Evolutionary conservation across 495 filamentous ascomycete genomes (phyloP), one percentile per base, ranked within the genome.

Genomic region (Cetradonia linearis): DNA sequence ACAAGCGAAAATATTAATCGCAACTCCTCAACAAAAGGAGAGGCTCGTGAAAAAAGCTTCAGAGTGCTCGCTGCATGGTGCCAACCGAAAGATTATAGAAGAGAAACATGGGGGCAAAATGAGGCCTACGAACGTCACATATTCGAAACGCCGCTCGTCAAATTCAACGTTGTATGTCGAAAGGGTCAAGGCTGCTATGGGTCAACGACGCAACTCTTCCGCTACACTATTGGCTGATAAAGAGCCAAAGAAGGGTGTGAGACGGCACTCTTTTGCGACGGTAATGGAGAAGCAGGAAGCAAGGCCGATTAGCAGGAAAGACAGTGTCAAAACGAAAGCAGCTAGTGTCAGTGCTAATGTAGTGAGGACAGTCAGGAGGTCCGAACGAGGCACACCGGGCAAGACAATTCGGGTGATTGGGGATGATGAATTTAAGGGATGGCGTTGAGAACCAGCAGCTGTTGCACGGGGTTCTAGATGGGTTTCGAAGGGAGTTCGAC

Each of bases 111-210:
- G 42, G 46, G 52, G 36, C 18, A 37, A 56, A n/a, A 73, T 70
- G 62, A 63, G 69, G 7, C 57, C 31, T 18, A 72, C 69, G 16
- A 70, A 69, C 20, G 55, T 67, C 34, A 76, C 74, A 53, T 63
- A 63, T 61, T 64, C 69, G 30, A 49, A 62, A 37, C 47, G 52
- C 18, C 56, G 55, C 23, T 63, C 65, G 20, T 56, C 67, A 18
- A 55, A 59, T 8, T 61, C 53, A 60, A 61, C 62, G 25, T 58
- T 33, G 46, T 37, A 47, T 2, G 40, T 36, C 1, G 44, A 55
- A 30, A 55, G 50, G 13, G 36, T 8, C 36, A 23, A 40, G 16
- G 36, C 42, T 2, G 44, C 53, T 14, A 49, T n/a, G n/a, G n/a
- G 25, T 31, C 40, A 54, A 25, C 44, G 46, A 40, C 2, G 46